Conservation (phyloP, 805 yeast species). For the Danielia oregonensis region DNA sequence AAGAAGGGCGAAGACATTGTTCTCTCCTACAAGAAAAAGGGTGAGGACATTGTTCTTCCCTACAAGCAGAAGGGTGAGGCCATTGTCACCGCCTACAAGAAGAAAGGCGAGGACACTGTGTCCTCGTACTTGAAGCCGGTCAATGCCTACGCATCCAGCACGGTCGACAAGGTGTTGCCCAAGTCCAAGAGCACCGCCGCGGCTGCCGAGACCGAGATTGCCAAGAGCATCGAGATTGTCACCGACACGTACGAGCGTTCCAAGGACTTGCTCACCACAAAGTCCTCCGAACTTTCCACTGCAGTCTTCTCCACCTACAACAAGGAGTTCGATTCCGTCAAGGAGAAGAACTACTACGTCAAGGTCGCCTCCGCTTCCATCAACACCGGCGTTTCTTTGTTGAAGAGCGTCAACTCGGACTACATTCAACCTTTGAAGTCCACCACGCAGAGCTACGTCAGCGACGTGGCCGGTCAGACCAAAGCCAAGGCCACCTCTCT, state of each 20-base stretch:
- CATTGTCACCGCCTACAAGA: slow-evolving; percentile 5
- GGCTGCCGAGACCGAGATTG: slow-evolving; percentile 15
- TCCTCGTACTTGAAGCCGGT: slow-evolving; percentile 21
- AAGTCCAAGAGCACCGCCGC: slow-evolving; percentile 16
- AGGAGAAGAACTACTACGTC: slow-evolving; percentile 24
- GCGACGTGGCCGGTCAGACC: slow-evolving; percentile 31
- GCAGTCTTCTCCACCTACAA: slow-evolving; percentile 32
- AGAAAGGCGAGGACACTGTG: slow-evolving; percentile 12
- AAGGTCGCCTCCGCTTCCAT: slow-evolving; percentile 34
- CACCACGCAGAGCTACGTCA: slow-evolving; percentile 37
- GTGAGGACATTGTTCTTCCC: slow-evolving; percentile 4
- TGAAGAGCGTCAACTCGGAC: slow-evolving; percentile 30
- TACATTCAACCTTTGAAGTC: slow-evolving; percentile 37
- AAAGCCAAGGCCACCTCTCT: slow-evolving; percentile 30
- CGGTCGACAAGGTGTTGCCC: slow-evolving; percentile 26
- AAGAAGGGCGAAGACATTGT: slow-evolving; percentile 7
- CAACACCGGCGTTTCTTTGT: slow-evolving; percentile 30
- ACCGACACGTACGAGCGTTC: slow-evolving; percentile 19
- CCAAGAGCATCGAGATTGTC: slow-evolving; percentile 19
- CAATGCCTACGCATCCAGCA: slow-evolving; percentile 23
- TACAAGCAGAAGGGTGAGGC: slow-evolving; percentile 8
- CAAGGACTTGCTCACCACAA: slow-evolving; percentile 24
- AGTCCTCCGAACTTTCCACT: slow-evolving; percentile 25
- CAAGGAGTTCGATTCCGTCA: slow-evolving; percentile 27
- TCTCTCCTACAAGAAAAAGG: slow-evolving; percentile 9